These are phyloP conservation scores for Wolfiporia cocos DNA, from an alignment of 1,284 basidiomycete species.

Conservation along the genomic window DNA sequence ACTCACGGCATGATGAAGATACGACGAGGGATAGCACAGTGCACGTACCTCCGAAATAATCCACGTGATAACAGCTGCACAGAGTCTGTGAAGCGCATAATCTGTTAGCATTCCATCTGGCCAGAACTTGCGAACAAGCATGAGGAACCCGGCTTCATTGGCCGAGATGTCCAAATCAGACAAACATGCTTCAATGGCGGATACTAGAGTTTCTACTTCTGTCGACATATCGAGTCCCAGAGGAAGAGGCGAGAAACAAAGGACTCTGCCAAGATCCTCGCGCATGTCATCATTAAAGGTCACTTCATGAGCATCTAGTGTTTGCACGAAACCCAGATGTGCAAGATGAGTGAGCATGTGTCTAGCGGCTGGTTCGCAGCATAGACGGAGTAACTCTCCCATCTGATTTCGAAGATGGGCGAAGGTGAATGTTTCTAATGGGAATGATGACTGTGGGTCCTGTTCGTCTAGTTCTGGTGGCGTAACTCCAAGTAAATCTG, in stretches of 20 bases:
- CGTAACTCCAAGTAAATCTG: conserved; percentile 41
- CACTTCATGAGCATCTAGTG: conserved; percentile 30
- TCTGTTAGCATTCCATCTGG: conserved; percentile 67
- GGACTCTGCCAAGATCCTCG: conserved; percentile 23
- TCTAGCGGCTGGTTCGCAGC: conserved; percentile 44
- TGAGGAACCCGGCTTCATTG: conserved; percentile 66
- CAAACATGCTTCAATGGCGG: conserved; percentile 66
- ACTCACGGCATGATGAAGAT: neutral
- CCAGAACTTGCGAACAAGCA: conserved; percentile 63
- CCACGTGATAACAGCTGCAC: conserved; percentile 51
- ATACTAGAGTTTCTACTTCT: conserved; percentile 66
- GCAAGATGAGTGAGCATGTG: conserved; percentile 54
- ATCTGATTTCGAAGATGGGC: conserved; percentile 57
- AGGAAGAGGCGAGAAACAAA: conserved; percentile 61
- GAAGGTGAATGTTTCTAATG: conserved; percentile 55
- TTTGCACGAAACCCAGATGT: conserved; percentile 54
- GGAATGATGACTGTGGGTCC: conserved; percentile 27
- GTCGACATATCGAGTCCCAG: conserved; percentile 64
- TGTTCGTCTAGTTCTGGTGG: conserved; percentile 8
- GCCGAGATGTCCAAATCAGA: conserved; percentile 63
- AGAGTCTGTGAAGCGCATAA: conserved; percentile 52
- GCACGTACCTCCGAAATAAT: conserved; percentile 55
- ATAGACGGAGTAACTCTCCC: conserved; percentile 51
- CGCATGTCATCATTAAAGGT: conserved; percentile 35
- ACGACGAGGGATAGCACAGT: neutral